Evolutionary conservation across 2,329 filamentous ascomycete genomes (phyloP), one percentile per base, ranked within the genome.

Genomic region (Aspergillaceae sp.): DNA sequence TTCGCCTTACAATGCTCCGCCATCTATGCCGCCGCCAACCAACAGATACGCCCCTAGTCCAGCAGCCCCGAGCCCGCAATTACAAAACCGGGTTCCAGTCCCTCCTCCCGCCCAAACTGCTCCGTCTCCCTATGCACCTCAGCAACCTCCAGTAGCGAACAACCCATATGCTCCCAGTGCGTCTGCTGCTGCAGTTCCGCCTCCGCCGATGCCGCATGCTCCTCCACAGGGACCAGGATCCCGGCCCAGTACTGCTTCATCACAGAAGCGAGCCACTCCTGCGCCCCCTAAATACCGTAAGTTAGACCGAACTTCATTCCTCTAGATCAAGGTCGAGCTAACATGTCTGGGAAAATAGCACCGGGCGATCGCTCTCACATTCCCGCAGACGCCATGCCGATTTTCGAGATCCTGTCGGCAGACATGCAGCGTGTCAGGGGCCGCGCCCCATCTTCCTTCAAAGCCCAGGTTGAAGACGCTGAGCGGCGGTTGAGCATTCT

Each of bases 321-420:
- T 30, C 2, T 4, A 35, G 9, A 35, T 30, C 27, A 10, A 48
- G 11, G 6, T 29, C n/a, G 40, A 44, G 34, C 50, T 57, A 49
- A 60, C 44, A 48, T 42, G n/a, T n/a, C n/a, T n/a, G 44, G 43
- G 32, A 35, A 40, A 26, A 29, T 44, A 65, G 75, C 77, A 50
- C 69, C 86, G 37, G 91, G 91, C 56, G 91, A 97, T 66, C 83
- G 91, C 42, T 87, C 86, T 19, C 89, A 97, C 65, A 95, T 98
- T 48, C 86, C 91, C 0, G 65, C 80, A 8, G 75, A 75, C 43
- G 87, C 91, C 9, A 82, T 84, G 62, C 82, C 80, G 42, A 76
- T 98, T 56, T 89, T 86, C 45, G 86, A 95, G 44, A 79, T 94
- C 34, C 76, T 98, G 41, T 83, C 74, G 45, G 77, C 78, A 30